Conservation (phyloP, 2,329 filamentous ascomycete species). For the Phaeosphaeria sp. region DNA sequence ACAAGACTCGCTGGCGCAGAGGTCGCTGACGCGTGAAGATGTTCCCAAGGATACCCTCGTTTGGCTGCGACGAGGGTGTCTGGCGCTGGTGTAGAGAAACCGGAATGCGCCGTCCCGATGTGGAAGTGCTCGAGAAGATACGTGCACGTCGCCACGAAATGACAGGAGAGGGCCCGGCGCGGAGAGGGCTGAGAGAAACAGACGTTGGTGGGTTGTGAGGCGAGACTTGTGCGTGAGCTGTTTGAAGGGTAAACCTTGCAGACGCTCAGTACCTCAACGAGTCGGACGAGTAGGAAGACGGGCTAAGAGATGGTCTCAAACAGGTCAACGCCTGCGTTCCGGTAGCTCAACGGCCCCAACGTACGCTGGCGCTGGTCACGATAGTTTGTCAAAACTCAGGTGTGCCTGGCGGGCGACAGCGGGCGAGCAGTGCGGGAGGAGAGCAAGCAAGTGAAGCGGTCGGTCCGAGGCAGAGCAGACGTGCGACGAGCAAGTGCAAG, state of each 20-base stretch:
- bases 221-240: constrained; percentile 36
- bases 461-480: constrained; percentile 45
- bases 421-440: constrained; percentile 27
- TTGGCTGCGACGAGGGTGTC: constrained; percentile 43
- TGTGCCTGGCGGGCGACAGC: background rate
- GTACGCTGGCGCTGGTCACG: constrained; percentile 38
- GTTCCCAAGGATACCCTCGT: constrained; percentile 47
- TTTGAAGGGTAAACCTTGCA: constrained; percentile 48
- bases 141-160: constrained; percentile 31
- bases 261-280: constrained; percentile 37
- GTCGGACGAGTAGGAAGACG: constrained; percentile 27
- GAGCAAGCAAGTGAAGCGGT: constrained; percentile 39
- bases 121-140: constrained; percentile 46
- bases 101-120: constrained; percentile 45
- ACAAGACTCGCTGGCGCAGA: constrained; percentile 43
- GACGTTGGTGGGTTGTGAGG: constrained; percentile 33
- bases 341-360: constrained; percentile 42
- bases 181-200: constrained; percentile 38
- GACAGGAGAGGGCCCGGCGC: constrained; percentile 41
- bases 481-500: constrained; percentile 22
- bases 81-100: constrained; percentile 31
- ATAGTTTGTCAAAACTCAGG: constrained; percentile 7
- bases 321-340: constrained; percentile 41
- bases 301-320: constrained; percentile 45
- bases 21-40: constrained; percentile 41